Percentiles rank a stretch among this genome's conserved stretches.
phyloP scores from a whole-genome alignment of 73 alveolate species.

The Uronychia binucleata region DNA sequence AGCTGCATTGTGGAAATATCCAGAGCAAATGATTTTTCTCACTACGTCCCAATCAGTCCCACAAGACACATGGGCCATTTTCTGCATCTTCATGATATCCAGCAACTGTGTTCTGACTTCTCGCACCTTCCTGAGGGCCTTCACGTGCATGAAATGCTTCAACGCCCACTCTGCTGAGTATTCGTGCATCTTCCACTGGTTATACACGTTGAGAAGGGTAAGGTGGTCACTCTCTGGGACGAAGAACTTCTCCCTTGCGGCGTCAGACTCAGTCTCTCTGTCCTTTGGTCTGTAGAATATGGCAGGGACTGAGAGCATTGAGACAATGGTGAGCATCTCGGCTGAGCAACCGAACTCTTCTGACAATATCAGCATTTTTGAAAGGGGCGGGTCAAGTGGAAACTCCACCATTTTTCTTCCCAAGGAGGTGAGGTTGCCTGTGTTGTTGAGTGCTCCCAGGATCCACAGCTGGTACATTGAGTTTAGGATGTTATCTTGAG shows the following conservation, averaged over 20 bases:
- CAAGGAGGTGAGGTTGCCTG: slow-evolving; percentile 96
- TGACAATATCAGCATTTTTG: slow-evolving; percentile 97
- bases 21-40: slow-evolving; percentile 98
- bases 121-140: slow-evolving; percentile 97
- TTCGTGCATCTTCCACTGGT: slow-evolving; percentile 96
- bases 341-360: slow-evolving; percentile 92
- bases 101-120: slow-evolving; percentile 93
- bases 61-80: slow-evolving; percentile 77
- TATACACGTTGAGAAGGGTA: slow-evolving; percentile 97
- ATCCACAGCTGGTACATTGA: slow-evolving; percentile 99
- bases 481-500: slow-evolving; percentile 99
- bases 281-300: slow-evolving; percentile 99
- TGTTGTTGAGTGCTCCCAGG: slow-evolving; percentile 98
- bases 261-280: slow-evolving; percentile 98
- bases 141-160: slow-evolving; percentile 96
- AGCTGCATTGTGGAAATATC: slow-evolving; percentile 99
- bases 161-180: slow-evolving; percentile 97
- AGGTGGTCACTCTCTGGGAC: slow-evolving; percentile 99
- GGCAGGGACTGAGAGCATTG: slow-evolving; percentile 98
- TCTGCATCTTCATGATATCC: slow-evolving; percentile 90
- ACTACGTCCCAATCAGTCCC: slow-evolving; percentile 98
- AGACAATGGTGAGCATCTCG: slow-evolving; percentile 97
- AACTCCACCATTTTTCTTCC: slow-evolving; percentile 99
- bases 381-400: slow-evolving; percentile 99
- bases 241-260: slow-evolving; percentile 99